phyloP scores from a whole-genome alignment of 2,329 filamentous ascomycete genomes.

The Sclerotinia minor region DNA sequence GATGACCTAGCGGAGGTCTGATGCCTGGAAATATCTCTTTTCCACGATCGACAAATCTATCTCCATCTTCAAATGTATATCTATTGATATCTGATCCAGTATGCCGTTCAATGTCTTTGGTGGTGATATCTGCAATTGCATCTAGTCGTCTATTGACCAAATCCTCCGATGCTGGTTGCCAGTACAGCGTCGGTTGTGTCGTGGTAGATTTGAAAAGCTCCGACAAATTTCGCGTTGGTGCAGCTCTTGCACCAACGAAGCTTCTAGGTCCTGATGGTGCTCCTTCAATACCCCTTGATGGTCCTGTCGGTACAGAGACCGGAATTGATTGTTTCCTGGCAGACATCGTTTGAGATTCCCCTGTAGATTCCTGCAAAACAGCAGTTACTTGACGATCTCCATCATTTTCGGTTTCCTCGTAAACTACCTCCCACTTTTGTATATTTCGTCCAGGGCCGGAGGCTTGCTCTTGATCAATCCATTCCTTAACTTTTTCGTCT shows the following conservation, averaged over 20 bases:
- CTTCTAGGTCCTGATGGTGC: constrained; percentile 40
- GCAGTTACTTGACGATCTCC: constrained; percentile 57
- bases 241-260: constrained; percentile 23
- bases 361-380: constrained; percentile 53
- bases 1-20: constrained; percentile 53
- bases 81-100: constrained; percentile 53
- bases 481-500: constrained; percentile 67
- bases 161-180: constrained; percentile 61
- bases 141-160: constrained; percentile 66
- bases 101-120: constrained; percentile 44
- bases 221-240: constrained; percentile 46
- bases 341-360: constrained; percentile 1
- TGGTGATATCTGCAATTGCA: constrained; percentile 50
- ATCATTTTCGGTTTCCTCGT: constrained; percentile 58
- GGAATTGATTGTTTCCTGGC: constrained; percentile 36
- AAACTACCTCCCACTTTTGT: constrained; percentile 71
- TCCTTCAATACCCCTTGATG: constrained; percentile 33
- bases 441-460: constrained; percentile 46
- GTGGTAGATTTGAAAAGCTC: constrained; percentile 60
- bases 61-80: constrained; percentile 70
- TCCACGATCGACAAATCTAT: constrained; percentile 68
- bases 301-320: constrained; percentile 37
- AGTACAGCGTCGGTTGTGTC: constrained; percentile 65
- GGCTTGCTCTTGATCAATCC: constrained; percentile 67
- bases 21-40: constrained; percentile 68